A percentile compares a stretch with the other conserved stretches of the same genome.
phyloP scores from a whole-genome alignment of 2,329 filamentous ascomycete species.

The Immersiporthe knoxdaviesiana region DNA sequence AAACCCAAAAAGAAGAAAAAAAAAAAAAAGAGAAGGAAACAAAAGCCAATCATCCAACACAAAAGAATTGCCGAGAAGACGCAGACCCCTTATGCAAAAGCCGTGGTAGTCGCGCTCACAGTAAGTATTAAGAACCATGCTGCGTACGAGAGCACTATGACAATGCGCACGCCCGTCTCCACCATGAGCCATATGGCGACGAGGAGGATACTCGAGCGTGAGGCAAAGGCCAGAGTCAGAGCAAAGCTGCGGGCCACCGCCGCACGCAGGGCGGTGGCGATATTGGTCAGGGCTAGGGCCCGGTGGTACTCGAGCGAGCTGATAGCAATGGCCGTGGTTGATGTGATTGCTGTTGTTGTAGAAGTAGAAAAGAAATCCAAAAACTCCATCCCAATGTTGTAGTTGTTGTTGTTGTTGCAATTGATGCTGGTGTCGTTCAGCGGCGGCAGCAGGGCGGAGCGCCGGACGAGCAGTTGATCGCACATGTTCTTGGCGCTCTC shows the following conservation, averaged over 20 bases:
- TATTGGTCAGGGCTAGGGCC: neutral
- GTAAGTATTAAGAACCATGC: slow-evolving; percentile 13
- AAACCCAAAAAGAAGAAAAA: slow-evolving; percentile 14
- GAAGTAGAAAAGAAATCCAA: slow-evolving; percentile 24
- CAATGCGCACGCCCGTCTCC: slow-evolving; percentile 7
- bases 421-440: too few relatives aligned
- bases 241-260: slow-evolving; percentile 4
- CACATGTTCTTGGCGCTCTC: slow-evolving; percentile 17
- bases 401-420: slow-evolving; percentile 9
- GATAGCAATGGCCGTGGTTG: neutral
- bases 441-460: neutral
- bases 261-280: slow-evolving; percentile 1
- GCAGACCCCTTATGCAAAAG: slow-evolving; percentile 2
- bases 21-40: neutral
- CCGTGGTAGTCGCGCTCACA: slow-evolving; percentile 1
- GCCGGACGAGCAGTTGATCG: slow-evolving; percentile 20
- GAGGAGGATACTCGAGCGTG: slow-evolving; percentile 12
- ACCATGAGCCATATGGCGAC: slow-evolving; percentile 4
- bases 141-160: slow-evolving; percentile 4
- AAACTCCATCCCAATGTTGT: slow-evolving; percentile 21
- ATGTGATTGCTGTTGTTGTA: slow-evolving; percentile 3
- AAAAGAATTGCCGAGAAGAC: neutral
- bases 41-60: neutral
- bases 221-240: slow-evolving; percentile 9
- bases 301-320: slow-evolving; percentile 8